Percentiles rank a stretch among this genome's conserved stretches.
phyloP scores from a whole-genome alignment of 2,329 filamentous ascomycete genomes.

The Ophiosphaerella korrae region DNA sequence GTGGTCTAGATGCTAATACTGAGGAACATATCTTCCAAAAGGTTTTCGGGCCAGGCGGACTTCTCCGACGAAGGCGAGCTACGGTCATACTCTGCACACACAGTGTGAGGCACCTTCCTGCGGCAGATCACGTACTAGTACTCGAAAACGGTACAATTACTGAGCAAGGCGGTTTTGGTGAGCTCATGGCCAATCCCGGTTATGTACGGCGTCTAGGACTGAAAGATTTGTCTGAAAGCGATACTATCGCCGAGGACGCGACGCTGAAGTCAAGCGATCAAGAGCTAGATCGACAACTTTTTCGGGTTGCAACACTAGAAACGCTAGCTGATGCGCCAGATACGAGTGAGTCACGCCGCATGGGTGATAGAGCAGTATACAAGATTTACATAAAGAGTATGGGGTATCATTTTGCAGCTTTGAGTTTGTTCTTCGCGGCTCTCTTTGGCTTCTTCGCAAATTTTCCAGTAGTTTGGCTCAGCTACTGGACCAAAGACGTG shows the following conservation, averaged over 20 bases:
- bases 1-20: constrained; percentile 54
- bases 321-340: not conserved
- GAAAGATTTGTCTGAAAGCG: too few relatives aligned
- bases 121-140: constrained; percentile 15
- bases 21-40: constrained; percentile 53
- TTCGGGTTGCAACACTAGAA: too few relatives aligned
- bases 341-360: constrained; percentile 6
- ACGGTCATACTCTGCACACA: constrained; percentile 24
- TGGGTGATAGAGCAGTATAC: constrained; percentile 17
- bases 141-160: constrained; percentile 7
- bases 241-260: too few relatives aligned
- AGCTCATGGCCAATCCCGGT: constrained; percentile 19
- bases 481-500: constrained; percentile 12
- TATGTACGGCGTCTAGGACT: too few relatives aligned
- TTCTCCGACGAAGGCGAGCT: constrained; percentile 43
- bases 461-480: constrained; percentile 18
- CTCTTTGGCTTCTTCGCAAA: constrained; percentile 17
- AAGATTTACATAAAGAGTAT: constrained; percentile 17
- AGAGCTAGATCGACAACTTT: too few relatives aligned
- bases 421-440: constrained; percentile 2
- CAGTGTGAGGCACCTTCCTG: constrained; percentile 9
- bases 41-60: constrained; percentile 49
- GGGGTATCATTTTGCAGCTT: constrained; percentile 1
- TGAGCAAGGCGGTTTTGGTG: constrained; percentile 43
- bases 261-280: too few relatives aligned